Percentiles rank a stretch among this genome's conserved stretches.
Evolutionary conservation across 1,284 basidiomycete genomes (phyloP).

Genomic region (Clitocybe nebularis): DNA sequence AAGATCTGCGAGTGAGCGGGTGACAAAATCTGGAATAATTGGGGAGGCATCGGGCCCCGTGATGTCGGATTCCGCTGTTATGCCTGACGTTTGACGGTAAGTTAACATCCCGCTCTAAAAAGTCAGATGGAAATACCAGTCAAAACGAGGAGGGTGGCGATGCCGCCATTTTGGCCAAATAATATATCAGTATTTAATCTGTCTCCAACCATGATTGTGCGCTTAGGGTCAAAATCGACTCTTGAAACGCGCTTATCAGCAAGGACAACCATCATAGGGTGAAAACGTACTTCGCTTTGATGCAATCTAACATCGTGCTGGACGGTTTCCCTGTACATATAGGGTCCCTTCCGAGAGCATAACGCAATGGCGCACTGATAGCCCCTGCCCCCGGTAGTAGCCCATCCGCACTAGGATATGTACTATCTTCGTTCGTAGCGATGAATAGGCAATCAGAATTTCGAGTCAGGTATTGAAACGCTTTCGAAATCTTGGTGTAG

Average conservation of each 20-base stretch:
- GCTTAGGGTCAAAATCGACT: conserved; percentile 78
- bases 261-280: conserved; percentile 1
- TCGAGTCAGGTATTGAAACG: conserved; percentile 83
- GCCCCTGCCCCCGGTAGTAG: conserved; percentile 84
- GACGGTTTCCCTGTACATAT: conserved; percentile 90
- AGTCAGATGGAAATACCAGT: conserved; percentile 60
- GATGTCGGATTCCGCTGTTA: conserved; percentile 69
- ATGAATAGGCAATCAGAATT: conserved; percentile 85
- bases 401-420: conserved; percentile 81
- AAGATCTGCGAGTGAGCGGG: conserved; percentile 77
- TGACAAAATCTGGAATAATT: conserved; percentile 79
- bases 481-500: conserved; percentile 93
- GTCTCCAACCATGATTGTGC: conserved; percentile 95
- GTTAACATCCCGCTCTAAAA: conserved; percentile 8
- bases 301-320: conserved; percentile 91
- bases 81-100: conserved; percentile 43
- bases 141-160: conserved; percentile 87
- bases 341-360: conserved; percentile 69
- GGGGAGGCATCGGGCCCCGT: conserved; percentile 65
- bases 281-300: conserved; percentile 83
- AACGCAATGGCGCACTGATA: conserved; percentile 80
- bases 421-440: conserved; percentile 91
- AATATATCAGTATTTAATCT: conserved; percentile 92
- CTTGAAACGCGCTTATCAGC: conserved; percentile 34
- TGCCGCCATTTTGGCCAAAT: conserved; percentile 84